Evolutionary conservation across 2,329 filamentous ascomycete genomes (phyloP).

Genomic region (Fusarium abutilonis): DNA sequence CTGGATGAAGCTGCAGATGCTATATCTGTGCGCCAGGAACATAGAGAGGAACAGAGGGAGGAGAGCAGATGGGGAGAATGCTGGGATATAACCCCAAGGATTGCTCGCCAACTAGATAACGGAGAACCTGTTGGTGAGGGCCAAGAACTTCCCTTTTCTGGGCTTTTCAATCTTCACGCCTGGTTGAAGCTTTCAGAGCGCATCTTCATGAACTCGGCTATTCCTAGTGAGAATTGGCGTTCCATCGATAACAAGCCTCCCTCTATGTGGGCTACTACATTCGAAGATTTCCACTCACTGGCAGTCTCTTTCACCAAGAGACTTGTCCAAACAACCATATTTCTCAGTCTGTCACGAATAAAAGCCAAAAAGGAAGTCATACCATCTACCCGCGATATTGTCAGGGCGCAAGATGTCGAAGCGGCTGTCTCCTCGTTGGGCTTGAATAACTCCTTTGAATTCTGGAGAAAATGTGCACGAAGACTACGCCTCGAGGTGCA

Average conservation of each 20-base stretch:
- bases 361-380: slow-evolving; percentile 57
- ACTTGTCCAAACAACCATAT: slow-evolving; percentile 74
- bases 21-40: slow-evolving; percentile 71
- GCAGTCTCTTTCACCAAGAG: slow-evolving; percentile 73
- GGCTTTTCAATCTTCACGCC: slow-evolving; percentile 65
- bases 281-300: slow-evolving; percentile 79
- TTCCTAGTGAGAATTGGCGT: slow-evolving; percentile 74
- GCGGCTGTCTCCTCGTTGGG: slow-evolving; percentile 61
- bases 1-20: slow-evolving; percentile 76
- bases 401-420: slow-evolving; percentile 58
- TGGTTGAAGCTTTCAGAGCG: slow-evolving; percentile 73
- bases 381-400: slow-evolving; percentile 46
- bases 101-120: slow-evolving; percentile 48
- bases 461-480: slow-evolving; percentile 61
- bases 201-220: slow-evolving; percentile 79
- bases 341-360: slow-evolving; percentile 75
- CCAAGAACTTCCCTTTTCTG: slow-evolving; percentile 58
- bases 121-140: slow-evolving; percentile 31
- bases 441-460: slow-evolving; percentile 52
- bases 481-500: slow-evolving; percentile 61
- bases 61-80: slow-evolving; percentile 66
- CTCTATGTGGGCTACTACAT: slow-evolving; percentile 76
- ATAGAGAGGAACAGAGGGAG: slow-evolving; percentile 69
- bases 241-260: slow-evolving; percentile 69
- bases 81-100: slow-evolving; percentile 70